Evolutionary conservation across 139 green algal species (phyloP).

Genomic region (Diplosphaera chodatii): DNA sequence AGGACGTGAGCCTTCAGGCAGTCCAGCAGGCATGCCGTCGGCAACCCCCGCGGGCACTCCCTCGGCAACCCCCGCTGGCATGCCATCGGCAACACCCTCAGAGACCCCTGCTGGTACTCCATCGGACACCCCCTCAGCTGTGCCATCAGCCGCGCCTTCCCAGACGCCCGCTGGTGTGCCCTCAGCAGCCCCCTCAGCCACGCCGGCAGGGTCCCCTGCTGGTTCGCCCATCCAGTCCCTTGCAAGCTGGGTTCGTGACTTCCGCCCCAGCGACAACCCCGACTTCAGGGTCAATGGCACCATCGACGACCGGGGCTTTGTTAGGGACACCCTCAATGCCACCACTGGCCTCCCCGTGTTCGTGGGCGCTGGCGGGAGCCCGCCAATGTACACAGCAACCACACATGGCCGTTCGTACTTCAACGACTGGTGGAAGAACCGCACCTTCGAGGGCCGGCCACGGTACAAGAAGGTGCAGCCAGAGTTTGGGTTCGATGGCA

Average conservation of each 20-base stretch:
- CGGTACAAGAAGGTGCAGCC: neutral
- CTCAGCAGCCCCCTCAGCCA: too few relatives aligned
- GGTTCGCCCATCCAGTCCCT: neutral
- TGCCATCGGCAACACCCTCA: neutral
- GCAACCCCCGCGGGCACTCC: too few relatives aligned
- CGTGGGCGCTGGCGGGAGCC: too few relatives aligned
- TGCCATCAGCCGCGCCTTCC: too few relatives aligned
- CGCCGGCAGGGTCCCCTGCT: too few relatives aligned
- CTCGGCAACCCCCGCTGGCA: neutral
- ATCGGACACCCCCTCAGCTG: too few relatives aligned
- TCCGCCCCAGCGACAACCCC: neutral
- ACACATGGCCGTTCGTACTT: neutral
- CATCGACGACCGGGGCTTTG: neutral
- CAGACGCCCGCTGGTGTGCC: too few relatives aligned
- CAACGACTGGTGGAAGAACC: constrained; percentile 1
- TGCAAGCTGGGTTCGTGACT: neutral
- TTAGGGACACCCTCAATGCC: neutral
- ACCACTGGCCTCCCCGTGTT: neutral
- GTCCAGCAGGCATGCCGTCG: neutral
- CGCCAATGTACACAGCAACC: neutral
- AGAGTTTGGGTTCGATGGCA: neutral
- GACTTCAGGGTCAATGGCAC: neutral
- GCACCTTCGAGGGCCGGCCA: neutral
- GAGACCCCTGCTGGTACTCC: too few relatives aligned
- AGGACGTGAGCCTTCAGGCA: neutral